These are phyloP conservation scores for Murraya paniculata DNA, from an alignment of 345 rosid genomes.

Conservation along the genomic window DNA sequence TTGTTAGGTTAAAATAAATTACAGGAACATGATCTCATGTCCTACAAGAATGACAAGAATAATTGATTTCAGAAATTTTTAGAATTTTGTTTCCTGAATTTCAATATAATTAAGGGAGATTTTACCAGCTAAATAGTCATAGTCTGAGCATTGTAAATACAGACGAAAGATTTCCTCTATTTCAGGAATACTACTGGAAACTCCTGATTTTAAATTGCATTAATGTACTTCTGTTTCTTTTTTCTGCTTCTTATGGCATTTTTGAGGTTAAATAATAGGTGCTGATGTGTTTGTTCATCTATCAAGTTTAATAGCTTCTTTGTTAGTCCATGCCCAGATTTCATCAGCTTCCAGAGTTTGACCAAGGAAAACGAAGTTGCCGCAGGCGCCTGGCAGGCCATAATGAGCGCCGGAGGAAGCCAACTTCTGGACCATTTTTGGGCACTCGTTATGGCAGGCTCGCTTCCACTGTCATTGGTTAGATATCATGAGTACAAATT, in stretches of 20 bases:
- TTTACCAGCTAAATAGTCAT: not conserved
- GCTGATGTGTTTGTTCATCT: not conserved
- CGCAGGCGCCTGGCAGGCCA: constrained; percentile 95
- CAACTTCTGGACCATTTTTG: constrained; percentile 60
- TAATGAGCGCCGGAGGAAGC: constrained; percentile 94
- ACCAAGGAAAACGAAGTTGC: constrained; percentile 92
- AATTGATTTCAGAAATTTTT: not conserved
- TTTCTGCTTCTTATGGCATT: not conserved
- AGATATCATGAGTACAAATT: constrained; percentile 14
- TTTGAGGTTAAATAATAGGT: constrained; percentile 25
- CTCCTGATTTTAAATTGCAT: not conserved
- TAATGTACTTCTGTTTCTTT: not conserved
- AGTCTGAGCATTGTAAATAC: not conserved
- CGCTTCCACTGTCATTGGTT: constrained; percentile 59
- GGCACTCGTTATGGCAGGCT: constrained; percentile 54
- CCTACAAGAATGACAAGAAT: not conserved
- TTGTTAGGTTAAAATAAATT: not conserved
- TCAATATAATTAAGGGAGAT: not conserved
- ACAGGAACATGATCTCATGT: not conserved
- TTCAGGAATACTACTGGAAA: not conserved
- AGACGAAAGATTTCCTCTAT: not conserved
- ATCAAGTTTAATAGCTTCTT: not conserved
- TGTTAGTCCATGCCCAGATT: constrained; percentile 45
- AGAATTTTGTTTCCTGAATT: not conserved
- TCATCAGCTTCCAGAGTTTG: constrained; percentile 92